Conservation (phyloP, 1,284 basidiomycete species). For the Cutaneotrichosporon cutaneum region DNA sequence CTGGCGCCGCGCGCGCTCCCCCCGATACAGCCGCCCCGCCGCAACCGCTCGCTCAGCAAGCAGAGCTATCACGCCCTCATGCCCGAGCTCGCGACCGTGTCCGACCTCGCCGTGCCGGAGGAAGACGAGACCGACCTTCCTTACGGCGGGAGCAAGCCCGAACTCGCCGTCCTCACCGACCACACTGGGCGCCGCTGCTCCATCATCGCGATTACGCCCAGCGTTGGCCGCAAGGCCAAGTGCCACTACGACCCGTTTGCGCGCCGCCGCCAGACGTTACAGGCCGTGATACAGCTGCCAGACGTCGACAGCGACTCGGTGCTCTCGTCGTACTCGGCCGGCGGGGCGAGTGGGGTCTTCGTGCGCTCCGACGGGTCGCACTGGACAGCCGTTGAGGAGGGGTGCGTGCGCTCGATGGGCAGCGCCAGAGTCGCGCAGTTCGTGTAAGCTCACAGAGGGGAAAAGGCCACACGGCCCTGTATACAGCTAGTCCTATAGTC, state of each 20-base stretch:
- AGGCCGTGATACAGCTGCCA: too few species aligned
- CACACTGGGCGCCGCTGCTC: not conserved
- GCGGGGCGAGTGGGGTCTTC: not conserved
- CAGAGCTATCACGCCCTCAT: slow-evolving; percentile 6
- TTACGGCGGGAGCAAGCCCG: not conserved
- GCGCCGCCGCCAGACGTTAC: too few species aligned
- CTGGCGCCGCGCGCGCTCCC: not conserved
- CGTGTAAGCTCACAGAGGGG: not conserved
- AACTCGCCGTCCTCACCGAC: not conserved
- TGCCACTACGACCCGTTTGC: slow-evolving; percentile 8
- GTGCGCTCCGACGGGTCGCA: not conserved
- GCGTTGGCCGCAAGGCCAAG: slow-evolving; percentile 2
- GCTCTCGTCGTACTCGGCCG: not conserved
- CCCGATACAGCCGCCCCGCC: not conserved
- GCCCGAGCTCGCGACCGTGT: not conserved
- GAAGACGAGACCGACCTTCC: not conserved
- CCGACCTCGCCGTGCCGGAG: not conserved
- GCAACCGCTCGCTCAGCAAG: not conserved
- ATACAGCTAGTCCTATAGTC: not conserved
- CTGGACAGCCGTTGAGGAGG: not conserved
- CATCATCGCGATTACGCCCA: slow-evolving; percentile 1
- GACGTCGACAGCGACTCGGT: not conserved
- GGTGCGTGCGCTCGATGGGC: not conserved
- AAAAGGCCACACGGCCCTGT: not conserved
- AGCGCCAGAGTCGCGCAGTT: not conserved